Evolutionary conservation across 2,329 filamentous ascomycete genomes (phyloP).

Genomic region (Rhinocladiella mackenziei): DNA sequence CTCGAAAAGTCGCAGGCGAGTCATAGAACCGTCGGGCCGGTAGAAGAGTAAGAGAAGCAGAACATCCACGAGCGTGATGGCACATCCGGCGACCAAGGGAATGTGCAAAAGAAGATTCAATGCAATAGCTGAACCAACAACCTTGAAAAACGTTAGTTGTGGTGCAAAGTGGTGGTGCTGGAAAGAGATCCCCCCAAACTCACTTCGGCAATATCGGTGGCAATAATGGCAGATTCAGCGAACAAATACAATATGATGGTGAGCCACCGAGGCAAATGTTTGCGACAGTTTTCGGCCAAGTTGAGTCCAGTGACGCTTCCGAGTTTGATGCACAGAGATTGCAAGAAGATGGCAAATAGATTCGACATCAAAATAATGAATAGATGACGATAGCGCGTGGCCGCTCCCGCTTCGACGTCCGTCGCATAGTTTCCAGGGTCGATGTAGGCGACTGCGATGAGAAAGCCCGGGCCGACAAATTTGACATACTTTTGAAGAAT

Average conservation of each 20-base stretch:
- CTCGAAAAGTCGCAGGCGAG: constrained; percentile 51
- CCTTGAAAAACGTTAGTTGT: constrained; percentile 34
- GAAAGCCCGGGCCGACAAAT: constrained; percentile 47
- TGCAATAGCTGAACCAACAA: constrained; percentile 56
- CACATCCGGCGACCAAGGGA: constrained; percentile 54
- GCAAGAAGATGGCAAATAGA: constrained; percentile 46
- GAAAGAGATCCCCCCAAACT: constrained; percentile 21
- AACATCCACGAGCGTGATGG: constrained; percentile 55
- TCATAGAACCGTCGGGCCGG: constrained; percentile 50
- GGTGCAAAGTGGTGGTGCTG: neutral
- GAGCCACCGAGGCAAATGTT: constrained; percentile 62
- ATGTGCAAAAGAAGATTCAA: constrained; percentile 53
- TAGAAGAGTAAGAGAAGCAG: constrained; percentile 56
- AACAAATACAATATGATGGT: constrained; percentile 60
- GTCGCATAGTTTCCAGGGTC: constrained; percentile 50
- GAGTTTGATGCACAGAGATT: constrained; percentile 55
- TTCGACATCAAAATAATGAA: constrained; percentile 49
- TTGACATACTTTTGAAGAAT: constrained; percentile 37
- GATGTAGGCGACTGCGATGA: constrained; percentile 49
- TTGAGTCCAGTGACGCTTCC: constrained; percentile 66
- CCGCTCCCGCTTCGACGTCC: constrained; percentile 47
- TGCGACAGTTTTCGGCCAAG: constrained; percentile 62
- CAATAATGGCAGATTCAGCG: constrained; percentile 65
- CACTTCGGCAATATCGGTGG: constrained; percentile 67
- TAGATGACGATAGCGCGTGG: constrained; percentile 43